These are phyloP conservation scores for Rhodofomes roseus DNA, from an alignment of 1,284 basidiomycete species.

Conservation along the genomic window DNA sequence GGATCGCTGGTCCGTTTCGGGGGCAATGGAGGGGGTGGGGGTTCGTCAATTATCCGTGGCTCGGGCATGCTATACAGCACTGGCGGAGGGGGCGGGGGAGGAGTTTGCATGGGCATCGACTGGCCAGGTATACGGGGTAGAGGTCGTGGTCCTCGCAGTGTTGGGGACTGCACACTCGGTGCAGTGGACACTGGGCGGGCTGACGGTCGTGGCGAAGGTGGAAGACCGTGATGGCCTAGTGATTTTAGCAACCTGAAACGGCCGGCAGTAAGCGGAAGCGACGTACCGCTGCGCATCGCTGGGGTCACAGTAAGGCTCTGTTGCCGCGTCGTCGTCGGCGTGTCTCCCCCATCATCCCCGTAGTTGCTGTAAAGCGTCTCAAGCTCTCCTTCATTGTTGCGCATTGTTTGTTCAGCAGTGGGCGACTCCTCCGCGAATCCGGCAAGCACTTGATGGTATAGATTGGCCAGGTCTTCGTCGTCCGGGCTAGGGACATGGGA, in stretches of 20 bases:
- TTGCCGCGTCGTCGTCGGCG: constrained; percentile 22
- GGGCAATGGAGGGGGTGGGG: constrained; percentile 8
- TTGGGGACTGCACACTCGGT: constrained; percentile 23
- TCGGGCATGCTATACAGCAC: constrained; percentile 22
- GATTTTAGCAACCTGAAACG: constrained; percentile 12
- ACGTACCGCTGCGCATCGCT: constrained; percentile 22
- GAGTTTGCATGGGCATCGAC: constrained; percentile 14
- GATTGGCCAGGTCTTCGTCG: constrained; percentile 64
- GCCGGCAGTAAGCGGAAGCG: constrained; percentile 5
- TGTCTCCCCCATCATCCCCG: constrained; percentile 27
- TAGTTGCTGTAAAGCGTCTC: constrained; percentile 27
- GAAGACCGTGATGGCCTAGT: constrained; percentile 19
- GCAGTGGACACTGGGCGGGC: constrained; percentile 11
- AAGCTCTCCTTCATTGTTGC: constrained; percentile 28
- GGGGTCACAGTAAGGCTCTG: constrained; percentile 17
- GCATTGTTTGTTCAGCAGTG: constrained; percentile 31
- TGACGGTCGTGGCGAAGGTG: constrained; percentile 24
- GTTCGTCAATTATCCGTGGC: constrained; percentile 18
- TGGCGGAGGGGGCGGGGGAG: constrained; percentile 18
- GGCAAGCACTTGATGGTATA: constrained; percentile 71
- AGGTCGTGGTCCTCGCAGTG: constrained; percentile 22
- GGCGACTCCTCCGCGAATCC: constrained; percentile 52
- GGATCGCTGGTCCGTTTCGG: constrained; percentile 23
- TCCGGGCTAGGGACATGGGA: constrained; percentile 35
- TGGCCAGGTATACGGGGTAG: constrained; percentile 28